Evolutionary conservation across 176 grass and related monocot genomes (phyloP).

Genomic region (sorghum (Sorghum bicolor)): DNA sequence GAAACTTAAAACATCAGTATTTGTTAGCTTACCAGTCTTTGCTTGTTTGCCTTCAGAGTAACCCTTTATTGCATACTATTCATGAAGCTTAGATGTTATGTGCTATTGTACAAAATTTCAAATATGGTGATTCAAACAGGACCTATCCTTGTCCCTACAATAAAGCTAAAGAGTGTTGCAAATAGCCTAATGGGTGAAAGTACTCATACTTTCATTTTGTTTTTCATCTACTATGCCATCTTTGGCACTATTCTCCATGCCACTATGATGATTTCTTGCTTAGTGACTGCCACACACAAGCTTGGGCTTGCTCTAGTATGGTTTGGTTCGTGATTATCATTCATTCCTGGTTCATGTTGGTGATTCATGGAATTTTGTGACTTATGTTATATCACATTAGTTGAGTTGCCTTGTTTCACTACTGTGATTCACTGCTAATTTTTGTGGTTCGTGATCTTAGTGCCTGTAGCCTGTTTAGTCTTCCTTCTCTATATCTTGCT

Average conservation of each 20-base stretch:
- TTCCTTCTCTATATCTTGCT: neutral
- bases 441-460: neutral
- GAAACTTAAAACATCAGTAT: neutral
- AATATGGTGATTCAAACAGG: neutral
- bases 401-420: neutral
- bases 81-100: neutral
- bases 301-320: neutral
- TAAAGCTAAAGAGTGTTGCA: neutral
- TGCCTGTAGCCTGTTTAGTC: neutral
- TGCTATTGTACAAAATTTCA: neutral
- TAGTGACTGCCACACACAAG: neutral
- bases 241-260: neutral
- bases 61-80: neutral
- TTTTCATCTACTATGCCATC: neutral
- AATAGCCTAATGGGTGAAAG: neutral
- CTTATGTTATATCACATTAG: neutral
- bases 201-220: neutral
- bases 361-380: neutral
- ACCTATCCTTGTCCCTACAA: neutral
- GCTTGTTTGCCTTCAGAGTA: neutral
- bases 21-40: neutral
- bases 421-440: neutral
- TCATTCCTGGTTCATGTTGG: neutral
- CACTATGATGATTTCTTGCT: neutral
- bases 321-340: neutral